Conservation (phyloP, 2,329 filamentous ascomycete genomes). For the Aphanocladium album region DNA sequence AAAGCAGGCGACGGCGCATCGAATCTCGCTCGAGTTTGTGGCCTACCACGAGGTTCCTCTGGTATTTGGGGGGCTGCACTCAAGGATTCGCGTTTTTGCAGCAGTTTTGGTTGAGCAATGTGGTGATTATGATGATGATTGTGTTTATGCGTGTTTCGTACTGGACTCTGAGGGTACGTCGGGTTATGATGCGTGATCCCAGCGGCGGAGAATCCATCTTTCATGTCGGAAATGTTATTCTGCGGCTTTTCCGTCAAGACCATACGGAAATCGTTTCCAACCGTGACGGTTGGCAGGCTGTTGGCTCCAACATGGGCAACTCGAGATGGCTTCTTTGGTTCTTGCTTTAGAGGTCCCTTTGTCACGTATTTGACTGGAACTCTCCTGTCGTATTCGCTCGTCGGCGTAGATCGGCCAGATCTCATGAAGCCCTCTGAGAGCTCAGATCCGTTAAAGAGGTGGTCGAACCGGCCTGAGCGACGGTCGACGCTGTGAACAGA, state of each 20-base stretch:
- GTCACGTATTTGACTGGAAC: slow-evolving; percentile 13
- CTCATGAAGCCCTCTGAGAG: slow-evolving; percentile 36
- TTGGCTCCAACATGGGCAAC: slow-evolving; percentile 6
- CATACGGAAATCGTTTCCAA: slow-evolving; percentile 18
- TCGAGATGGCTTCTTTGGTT: neutral
- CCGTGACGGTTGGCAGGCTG: slow-evolving; percentile 16
- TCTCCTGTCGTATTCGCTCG: slow-evolving; percentile 24
- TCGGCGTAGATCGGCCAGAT: slow-evolving; percentile 33
- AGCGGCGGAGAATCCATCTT: slow-evolving; percentile 10
- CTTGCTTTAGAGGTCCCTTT: neutral
- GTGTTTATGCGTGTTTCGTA: slow-evolving; percentile 7
- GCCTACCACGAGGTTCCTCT: neutral
- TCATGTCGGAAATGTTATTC: slow-evolving; percentile 2
- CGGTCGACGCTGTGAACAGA: slow-evolving; percentile 2
- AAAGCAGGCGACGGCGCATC: slow-evolving; percentile 9
- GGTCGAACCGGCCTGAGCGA: neutral
- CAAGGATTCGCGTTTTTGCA: neutral
- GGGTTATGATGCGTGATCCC: neutral
- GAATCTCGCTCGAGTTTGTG: slow-evolving; percentile 5
- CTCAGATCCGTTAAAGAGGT: slow-evolving; percentile 34
- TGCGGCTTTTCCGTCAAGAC: neutral
- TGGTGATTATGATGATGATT: slow-evolving; percentile 2
- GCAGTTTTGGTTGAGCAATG: neutral
- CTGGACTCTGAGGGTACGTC: neutral
- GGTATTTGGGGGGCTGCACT: neutral